A percentile compares a stretch with the other conserved stretches of the same genome.
Conservation (phyloP, 1,139 yeast genomes). For the Saccharomyces uvarum region DNA sequence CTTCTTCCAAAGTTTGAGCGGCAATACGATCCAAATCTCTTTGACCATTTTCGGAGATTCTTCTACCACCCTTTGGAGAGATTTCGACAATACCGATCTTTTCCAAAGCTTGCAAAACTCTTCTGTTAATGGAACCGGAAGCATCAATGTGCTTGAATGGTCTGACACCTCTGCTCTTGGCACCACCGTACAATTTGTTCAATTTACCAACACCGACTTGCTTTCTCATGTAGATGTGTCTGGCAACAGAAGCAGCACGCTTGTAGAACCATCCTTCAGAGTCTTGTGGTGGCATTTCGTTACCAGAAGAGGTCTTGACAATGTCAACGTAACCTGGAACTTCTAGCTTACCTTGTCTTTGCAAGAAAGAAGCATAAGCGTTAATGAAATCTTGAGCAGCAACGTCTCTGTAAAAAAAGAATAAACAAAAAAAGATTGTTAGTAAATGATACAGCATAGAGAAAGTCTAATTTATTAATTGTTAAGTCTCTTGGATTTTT, state of each 20-base stretch:
- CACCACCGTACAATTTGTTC: conserved; percentile 98
- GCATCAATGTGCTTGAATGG: conserved; percentile 99
- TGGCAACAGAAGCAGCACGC: conserved; percentile 99
- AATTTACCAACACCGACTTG: conserved; percentile 98
- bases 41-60: conserved; percentile 98
- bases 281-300: conserved; percentile 99
- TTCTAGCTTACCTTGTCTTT: conserved; percentile 99
- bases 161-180: conserved; percentile 97
- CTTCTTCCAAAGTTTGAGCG: conserved; percentile 92
- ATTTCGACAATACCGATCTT: conserved; percentile 95
- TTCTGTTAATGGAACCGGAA: conserved; percentile 98
- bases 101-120: conserved; percentile 94
- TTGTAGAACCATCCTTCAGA: conserved; percentile 99
- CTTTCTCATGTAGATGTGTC: conserved; percentile 99
- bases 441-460: conserved; percentile 12
- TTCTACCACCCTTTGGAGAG: conserved; percentile 98
- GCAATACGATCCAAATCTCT: conserved; percentile 99
- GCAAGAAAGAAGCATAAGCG: conserved; percentile 99
- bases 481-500: background rate
- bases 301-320: conserved; percentile 98
- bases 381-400: conserved; percentile 99
- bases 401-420: conserved; percentile 70
- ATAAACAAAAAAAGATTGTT: conserved; percentile 28
- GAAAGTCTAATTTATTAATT: background rate
- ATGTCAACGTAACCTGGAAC: conserved; percentile 99